phyloP scores from a whole-genome alignment of 2,329 filamentous ascomycete genomes.

The Alternaria incomplexa region DNA sequence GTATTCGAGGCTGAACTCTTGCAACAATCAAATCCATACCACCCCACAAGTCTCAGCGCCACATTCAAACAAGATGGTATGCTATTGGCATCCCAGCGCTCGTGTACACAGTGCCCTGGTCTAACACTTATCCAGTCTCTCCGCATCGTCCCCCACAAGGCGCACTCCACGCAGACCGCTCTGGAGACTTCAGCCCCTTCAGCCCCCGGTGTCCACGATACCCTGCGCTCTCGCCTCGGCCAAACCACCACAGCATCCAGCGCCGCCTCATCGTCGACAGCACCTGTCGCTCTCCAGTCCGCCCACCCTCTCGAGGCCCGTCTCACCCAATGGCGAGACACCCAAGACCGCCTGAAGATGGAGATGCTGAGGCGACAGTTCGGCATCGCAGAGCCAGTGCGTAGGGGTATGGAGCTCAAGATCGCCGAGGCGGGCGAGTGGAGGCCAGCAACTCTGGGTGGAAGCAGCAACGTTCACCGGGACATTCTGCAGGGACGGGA shows the following conservation, averaged over 20 bases:
- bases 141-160: constrained; percentile 79
- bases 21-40: background rate
- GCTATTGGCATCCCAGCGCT: background rate
- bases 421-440: constrained; percentile 82
- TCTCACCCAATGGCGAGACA: constrained; percentile 86
- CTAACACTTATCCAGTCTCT: constrained; percentile 67
- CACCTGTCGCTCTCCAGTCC: constrained; percentile 60
- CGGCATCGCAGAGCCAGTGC: constrained; percentile 90
- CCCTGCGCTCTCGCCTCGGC: constrained; percentile 81
- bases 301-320: constrained; percentile 91
- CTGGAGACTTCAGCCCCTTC: constrained; percentile 73
- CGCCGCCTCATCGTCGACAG: constrained; percentile 27
- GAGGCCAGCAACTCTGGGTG: constrained; percentile 73
- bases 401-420: constrained; percentile 93
- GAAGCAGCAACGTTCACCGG: constrained; percentile 76
- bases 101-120: background rate
- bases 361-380: constrained; percentile 84
- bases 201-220: constrained; percentile 91
- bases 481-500: constrained; percentile 87
- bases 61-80: constrained; percentile 19
- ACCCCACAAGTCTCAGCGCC: background rate
- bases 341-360: constrained; percentile 88
- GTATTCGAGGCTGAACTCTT: background rate
- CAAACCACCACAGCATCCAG: constrained; percentile 52
- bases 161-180: constrained; percentile 65